Base-by-base conservation (phyloP, 768 basidiomycete genomes). In the Hygrophorus pudorinus region DNA sequence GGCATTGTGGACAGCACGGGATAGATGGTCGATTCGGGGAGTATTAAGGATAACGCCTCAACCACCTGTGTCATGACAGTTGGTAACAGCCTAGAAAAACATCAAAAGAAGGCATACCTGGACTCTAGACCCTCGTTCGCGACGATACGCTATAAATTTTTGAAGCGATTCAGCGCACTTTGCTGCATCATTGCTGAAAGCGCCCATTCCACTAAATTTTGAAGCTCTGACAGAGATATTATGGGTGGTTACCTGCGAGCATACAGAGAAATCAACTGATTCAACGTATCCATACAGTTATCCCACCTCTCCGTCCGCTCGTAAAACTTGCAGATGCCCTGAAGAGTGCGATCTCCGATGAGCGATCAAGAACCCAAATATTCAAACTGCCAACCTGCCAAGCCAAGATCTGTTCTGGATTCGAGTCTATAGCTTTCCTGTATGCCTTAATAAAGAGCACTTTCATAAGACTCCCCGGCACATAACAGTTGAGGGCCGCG, bases 131-230 rank as follows among this genome's bases (percentile, higher is more conserved):
- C 85, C 87, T 48, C 78, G 67, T 37, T 74, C 65, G 37, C 77
- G 70, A 28, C 75, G 73, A 2, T 80, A 58, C 3, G 78, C 72
- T 12, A 97, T 64, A 24, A 88, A 61, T 53, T 81, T 89, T 56
- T 96, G 89, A 35, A 94, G 57, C 1, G 71, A 67, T 58, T 91
- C 86, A 2, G 86, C 91, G 47, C 82, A 85, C 63, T 87, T 94
- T 4, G 67, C 65, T 0, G 71, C 74, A 55, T 98, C 92, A 31
- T 75, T 65, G 3, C 92, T 91, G 30, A 27, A 29, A 29, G 24
- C 3, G 4, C 24, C 24, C 24, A 7, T 38, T 28, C 6, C 29
- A 16, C 36, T 51, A 18, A 48, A 42, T 21, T 9, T 42, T 20
- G 10, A 32, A 10, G 29, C 12, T 38, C 11, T 17, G 11, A 24